These are phyloP conservation scores for Bacidia rubella DNA, from an alignment of 495 filamentous ascomycete species.

Conservation along the genomic window DNA sequence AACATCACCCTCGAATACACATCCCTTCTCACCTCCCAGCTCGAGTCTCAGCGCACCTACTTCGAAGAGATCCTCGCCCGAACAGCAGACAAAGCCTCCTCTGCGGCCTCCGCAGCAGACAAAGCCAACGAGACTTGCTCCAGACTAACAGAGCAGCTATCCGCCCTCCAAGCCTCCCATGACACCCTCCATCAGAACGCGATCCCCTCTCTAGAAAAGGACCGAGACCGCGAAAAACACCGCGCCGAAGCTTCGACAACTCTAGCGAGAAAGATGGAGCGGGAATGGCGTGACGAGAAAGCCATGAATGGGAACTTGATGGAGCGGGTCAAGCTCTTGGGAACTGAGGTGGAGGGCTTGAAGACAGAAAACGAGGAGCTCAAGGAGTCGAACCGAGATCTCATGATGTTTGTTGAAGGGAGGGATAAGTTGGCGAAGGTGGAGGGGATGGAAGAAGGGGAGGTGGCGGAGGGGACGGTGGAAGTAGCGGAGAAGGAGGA, in stretches of 20 bases:
- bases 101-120: conserved; percentile 53
- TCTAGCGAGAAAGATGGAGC: conserved; percentile 61
- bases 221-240: conserved; percentile 50
- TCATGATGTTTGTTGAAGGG: conserved; percentile 78
- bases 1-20: conserved; percentile 88
- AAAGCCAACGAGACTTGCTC: conserved; percentile 42
- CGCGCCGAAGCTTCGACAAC: conserved; percentile 57
- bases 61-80: conserved; percentile 90
- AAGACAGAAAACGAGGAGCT: conserved; percentile 46
- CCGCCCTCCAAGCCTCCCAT: conserved; percentile 41
- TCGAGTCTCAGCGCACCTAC: conserved; percentile 84
- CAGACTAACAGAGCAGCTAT: conserved; percentile 36
- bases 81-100: conserved; percentile 77
- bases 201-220: conserved; percentile 53
- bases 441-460: conserved; percentile 42
- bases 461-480: conserved; percentile 39
- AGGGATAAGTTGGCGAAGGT: conserved; percentile 64
- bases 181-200: conserved; percentile 40
- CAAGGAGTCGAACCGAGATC: conserved; percentile 76
- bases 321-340: conserved; percentile 56
- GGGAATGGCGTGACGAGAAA: conserved; percentile 78
- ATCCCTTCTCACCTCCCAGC: conserved; percentile 77
- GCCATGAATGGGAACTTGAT: conserved; percentile 65
- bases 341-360: conserved; percentile 39
- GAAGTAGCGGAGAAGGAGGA: conserved; percentile 40